These are phyloP conservation scores for Ottelia alismoides DNA, from an alignment of 106 monocot species.

Conservation along the genomic window DNA sequence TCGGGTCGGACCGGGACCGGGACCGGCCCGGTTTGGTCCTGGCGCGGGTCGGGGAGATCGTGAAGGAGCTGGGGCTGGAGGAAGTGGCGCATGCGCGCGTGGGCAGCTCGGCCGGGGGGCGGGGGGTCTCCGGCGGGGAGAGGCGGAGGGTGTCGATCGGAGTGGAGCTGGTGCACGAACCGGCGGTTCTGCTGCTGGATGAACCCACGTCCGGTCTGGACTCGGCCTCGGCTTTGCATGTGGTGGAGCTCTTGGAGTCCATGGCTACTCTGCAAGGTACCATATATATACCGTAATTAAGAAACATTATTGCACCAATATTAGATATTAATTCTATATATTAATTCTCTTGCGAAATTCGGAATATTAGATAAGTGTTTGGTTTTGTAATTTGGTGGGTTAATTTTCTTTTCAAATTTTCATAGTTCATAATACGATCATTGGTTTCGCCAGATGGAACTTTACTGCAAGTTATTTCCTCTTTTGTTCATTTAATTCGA, in stretches of 20 bases:
- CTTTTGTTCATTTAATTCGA: too few relatives aligned
- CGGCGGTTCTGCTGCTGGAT: slow-evolving; percentile 72
- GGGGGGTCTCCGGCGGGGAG: slow-evolving; percentile 78
- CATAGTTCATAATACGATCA: too few relatives aligned
- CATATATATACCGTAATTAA: too few relatives aligned
- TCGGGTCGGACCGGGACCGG: slow-evolving; percentile 11
- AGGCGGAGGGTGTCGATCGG: slow-evolving; percentile 85
- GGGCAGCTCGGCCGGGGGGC: slow-evolving; percentile 6
- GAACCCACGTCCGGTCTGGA: slow-evolving; percentile 94
- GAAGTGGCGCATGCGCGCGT: slow-evolving; percentile 38
- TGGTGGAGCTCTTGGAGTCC: slow-evolving; percentile 41
- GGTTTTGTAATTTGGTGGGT: too few relatives aligned
- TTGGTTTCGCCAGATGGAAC: too few relatives aligned
- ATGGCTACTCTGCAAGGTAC: slow-evolving; percentile 40
- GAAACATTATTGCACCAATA: too few relatives aligned
- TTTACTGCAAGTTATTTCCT: too few relatives aligned
- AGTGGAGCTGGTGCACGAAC: slow-evolving; percentile 74
- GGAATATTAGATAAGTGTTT: too few relatives aligned
- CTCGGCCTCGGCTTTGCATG: slow-evolving; percentile 62
- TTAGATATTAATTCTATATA: too few relatives aligned
- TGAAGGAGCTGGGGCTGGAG: slow-evolving; percentile 43
- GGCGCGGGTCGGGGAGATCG: slow-evolving; percentile 31
- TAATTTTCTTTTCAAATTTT: too few relatives aligned
- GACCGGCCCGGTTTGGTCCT: too few relatives aligned
- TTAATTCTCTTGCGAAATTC: too few relatives aligned